phyloP scores from a whole-genome alignment of 2,329 filamentous ascomycete genomes.

The Aspergillus intermedius region DNA sequence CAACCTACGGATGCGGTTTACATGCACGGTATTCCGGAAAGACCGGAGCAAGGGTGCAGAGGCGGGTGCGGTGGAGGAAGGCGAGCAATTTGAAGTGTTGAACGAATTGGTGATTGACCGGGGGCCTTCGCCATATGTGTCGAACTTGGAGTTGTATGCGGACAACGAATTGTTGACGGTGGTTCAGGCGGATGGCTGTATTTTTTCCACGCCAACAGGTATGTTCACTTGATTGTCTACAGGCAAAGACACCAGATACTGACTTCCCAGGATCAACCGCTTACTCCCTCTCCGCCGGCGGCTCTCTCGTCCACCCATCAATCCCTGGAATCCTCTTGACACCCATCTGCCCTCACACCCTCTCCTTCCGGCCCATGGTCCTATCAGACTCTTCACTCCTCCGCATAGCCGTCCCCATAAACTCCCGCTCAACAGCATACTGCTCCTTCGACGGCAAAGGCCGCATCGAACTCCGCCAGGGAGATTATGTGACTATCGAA shows the following conservation, averaged over 20 bases:
- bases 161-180: constrained; percentile 93
- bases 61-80: constrained; percentile 67
- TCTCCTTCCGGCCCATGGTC: constrained; percentile 97
- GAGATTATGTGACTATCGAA: constrained; percentile 92
- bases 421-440: constrained; percentile 87
- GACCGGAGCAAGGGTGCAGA: constrained; percentile 41
- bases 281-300: constrained; percentile 91
- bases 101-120: constrained; percentile 98
- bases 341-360: constrained; percentile 92
- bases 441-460: constrained; percentile 97
- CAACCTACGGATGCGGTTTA: constrained; percentile 97
- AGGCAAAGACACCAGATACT: not conserved
- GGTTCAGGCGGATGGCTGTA: constrained; percentile 93
- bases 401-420: constrained; percentile 75
- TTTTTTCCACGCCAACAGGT: constrained; percentile 92
- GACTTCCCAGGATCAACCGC: constrained; percentile 63
- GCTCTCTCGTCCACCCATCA: constrained; percentile 90
- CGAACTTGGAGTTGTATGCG: constrained; percentile 90
- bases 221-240: constrained; percentile 18
- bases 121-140: constrained; percentile 92
- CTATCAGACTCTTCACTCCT: constrained; percentile 90
- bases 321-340: constrained; percentile 95
- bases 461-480: constrained; percentile 83
- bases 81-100: constrained; percentile 93
- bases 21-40: constrained; percentile 87